phyloP scores from a whole-genome alignment of 2,329 filamentous ascomycete genomes.

The Nemania serpens region DNA sequence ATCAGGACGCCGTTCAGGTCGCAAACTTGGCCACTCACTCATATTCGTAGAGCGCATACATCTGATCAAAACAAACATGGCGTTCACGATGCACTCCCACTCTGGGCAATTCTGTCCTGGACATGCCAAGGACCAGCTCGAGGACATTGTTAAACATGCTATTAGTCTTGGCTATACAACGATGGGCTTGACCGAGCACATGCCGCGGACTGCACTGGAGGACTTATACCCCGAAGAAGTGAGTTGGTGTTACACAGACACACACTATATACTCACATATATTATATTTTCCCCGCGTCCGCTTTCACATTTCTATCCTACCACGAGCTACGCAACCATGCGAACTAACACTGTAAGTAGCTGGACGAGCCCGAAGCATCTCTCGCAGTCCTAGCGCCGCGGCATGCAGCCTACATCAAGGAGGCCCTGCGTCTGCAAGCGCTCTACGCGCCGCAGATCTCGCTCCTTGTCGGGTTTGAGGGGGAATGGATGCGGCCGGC shows the following conservation, averaged over 20 bases:
- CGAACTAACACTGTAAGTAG: constrained; percentile 41
- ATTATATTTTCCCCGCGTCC: not conserved
- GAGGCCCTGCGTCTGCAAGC: constrained; percentile 76
- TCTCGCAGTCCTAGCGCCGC: constrained; percentile 54
- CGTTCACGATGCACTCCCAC: constrained; percentile 97
- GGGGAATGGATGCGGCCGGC: constrained; percentile 84
- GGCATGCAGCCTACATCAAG: constrained; percentile 72
- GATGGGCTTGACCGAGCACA: constrained; percentile 92
- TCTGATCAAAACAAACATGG: constrained; percentile 61
- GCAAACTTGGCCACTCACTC: too few species aligned
- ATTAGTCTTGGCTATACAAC: constrained; percentile 78
- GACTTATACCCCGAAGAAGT: constrained; percentile 96
- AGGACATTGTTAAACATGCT: constrained; percentile 80
- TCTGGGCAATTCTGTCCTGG: constrained; percentile 95
- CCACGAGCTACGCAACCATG: not conserved
- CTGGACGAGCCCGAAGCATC: constrained; percentile 54
- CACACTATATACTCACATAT: not conserved
- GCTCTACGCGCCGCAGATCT: constrained; percentile 72
- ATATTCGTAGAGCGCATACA: too few species aligned
- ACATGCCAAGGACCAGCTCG: constrained; percentile 84
- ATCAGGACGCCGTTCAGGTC: not conserved
- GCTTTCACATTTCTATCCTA: not conserved
- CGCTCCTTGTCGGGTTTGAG: constrained; percentile 88
- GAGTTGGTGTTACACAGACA: constrained; percentile 10
- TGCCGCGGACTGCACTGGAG: constrained; percentile 73